Percentiles rank a stretch among this genome's conserved stretches.
Conservation (phyloP, 345 rosid genomes). For the Hypericum perforatum region DNA sequence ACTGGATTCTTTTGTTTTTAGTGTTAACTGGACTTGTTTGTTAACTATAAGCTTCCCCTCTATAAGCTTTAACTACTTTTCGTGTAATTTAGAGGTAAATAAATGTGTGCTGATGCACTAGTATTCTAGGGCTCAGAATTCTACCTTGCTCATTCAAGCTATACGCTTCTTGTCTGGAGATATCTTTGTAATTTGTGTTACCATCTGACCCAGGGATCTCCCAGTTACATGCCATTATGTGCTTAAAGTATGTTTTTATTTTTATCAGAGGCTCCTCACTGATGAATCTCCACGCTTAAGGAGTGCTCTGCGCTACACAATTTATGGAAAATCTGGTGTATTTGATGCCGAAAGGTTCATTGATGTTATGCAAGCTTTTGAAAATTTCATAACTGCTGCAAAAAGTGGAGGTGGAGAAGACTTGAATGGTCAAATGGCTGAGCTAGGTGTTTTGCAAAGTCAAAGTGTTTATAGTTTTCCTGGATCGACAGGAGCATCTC, state of each 20-base stretch:
- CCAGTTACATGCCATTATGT: neutral
- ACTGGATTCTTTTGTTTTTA: too few species aligned
- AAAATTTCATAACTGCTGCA: constrained; percentile 83
- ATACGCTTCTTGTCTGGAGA: too few species aligned
- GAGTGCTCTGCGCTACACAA: constrained; percentile 80
- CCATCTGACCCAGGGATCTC: too few species aligned
- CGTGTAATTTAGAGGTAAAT: too few species aligned
- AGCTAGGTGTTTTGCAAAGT: constrained; percentile 54
- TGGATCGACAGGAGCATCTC: constrained; percentile 27
- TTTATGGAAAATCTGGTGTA: constrained; percentile 82
- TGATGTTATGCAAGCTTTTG: constrained; percentile 98
- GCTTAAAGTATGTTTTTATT: constrained; percentile 4
- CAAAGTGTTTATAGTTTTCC: constrained; percentile 29
- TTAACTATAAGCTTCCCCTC: too few species aligned
- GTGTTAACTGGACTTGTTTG: too few species aligned
- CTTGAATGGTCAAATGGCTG: constrained; percentile 89
- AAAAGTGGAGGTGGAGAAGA: constrained; percentile 96
- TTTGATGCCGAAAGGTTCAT: constrained; percentile 98
- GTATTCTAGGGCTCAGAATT: too few species aligned
- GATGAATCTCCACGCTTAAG: constrained; percentile 85
- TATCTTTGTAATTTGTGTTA: too few species aligned
- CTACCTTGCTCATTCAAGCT: too few species aligned
- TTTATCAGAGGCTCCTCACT: constrained; percentile 72
- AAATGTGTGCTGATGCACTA: too few species aligned
- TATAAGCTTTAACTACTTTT: too few species aligned